Evolutionary conservation across 148 eudicot species (phyloP).

Genomic region (Pharnaceum exiguum): DNA sequence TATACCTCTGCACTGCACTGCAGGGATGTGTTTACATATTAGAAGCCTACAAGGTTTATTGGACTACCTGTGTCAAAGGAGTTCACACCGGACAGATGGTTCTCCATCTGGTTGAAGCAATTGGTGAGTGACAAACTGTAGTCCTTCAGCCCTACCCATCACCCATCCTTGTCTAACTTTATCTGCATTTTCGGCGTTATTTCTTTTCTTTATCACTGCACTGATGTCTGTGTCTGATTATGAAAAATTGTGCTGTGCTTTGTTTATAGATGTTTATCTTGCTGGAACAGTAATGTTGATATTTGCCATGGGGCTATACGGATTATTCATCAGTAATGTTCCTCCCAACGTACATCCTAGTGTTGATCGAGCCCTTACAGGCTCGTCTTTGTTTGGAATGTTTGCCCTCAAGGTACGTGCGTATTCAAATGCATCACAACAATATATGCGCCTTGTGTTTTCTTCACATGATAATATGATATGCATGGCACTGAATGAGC

Average conservation of each 20-base stretch:
- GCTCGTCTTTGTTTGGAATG: slow-evolving; percentile 97
- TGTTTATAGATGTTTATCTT: slow-evolving; percentile 85
- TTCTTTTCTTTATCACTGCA: background rate
- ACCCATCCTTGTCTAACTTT: too few species aligned
- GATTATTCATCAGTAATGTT: slow-evolving; percentile 70
- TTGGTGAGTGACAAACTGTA: too few species aligned
- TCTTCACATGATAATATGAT: background rate
- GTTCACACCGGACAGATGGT: slow-evolving; percentile 89
- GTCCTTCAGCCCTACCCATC: too few species aligned
- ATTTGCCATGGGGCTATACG: slow-evolving; percentile 96
- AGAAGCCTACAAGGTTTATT: slow-evolving; percentile 82
- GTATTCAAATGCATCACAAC: background rate
- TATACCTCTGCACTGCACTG: slow-evolving; percentile 21
- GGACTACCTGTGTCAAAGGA: slow-evolving; percentile 79
- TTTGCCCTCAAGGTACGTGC: slow-evolving; percentile 76
- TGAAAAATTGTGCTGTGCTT: background rate
- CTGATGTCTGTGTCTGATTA: background rate
- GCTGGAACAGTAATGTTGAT: slow-evolving; percentile 97
- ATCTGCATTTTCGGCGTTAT: too few species aligned
- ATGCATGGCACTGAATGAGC: too few species aligned
- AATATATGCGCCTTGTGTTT: background rate
- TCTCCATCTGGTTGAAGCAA: slow-evolving; percentile 84
- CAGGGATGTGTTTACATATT: slow-evolving; percentile 85
- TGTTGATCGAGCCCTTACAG: slow-evolving; percentile 69
- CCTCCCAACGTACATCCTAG: slow-evolving; percentile 45